These are phyloP conservation scores for Globisporangium nodosum DNA, from an alignment of 352 stramenopile genomes.

Conservation along the genomic window DNA sequence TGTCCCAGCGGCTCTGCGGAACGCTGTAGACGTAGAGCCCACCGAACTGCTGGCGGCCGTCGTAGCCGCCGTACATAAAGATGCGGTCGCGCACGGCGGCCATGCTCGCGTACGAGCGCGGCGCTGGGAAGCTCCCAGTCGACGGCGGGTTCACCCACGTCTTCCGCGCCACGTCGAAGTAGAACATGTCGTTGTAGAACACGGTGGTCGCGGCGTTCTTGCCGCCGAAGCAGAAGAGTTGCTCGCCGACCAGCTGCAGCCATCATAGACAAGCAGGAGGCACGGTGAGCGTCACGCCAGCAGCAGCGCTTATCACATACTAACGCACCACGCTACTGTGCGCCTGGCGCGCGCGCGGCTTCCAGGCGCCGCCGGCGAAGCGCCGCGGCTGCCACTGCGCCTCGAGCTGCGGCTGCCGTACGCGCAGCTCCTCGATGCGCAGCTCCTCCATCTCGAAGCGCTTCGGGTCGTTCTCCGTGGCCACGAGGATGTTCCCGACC, in stretches of 20 bases:
- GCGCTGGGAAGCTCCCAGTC: conserved; percentile 27
- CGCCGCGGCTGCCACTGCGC: conserved; percentile 41
- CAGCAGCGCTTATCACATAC: background rate
- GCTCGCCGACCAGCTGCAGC: conserved; percentile 38
- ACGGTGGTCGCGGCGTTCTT: conserved; percentile 37
- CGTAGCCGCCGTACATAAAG: conserved; percentile 61
- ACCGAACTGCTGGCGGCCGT: conserved; percentile 49
- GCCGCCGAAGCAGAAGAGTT: conserved; percentile 69
- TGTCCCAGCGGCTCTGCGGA: conserved; percentile 42
- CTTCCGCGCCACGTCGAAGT: conserved; percentile 56
- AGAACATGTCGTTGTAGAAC: conserved; percentile 76
- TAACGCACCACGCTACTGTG: conserved; percentile 54
- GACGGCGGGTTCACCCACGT: conserved; percentile 40
- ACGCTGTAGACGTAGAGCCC: conserved; percentile 59
- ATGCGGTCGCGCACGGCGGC: conserved; percentile 45
- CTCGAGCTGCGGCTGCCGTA: conserved; percentile 41
- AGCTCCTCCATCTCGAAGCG: conserved; percentile 46
- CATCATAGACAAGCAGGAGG: background rate
- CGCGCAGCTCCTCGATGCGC: conserved; percentile 54
- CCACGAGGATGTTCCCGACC: conserved; percentile 57
- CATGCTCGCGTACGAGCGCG: conserved; percentile 47
- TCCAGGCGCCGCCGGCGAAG: conserved; percentile 58
- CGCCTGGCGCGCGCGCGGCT: conserved; percentile 41
- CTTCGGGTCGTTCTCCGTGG: conserved; percentile 7
- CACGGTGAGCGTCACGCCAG: background rate